Evolutionary conservation across 106 monocot species (phyloP), one percentile per base, ranked within the genome.

Genomic region (Triglochin maritima): DNA sequence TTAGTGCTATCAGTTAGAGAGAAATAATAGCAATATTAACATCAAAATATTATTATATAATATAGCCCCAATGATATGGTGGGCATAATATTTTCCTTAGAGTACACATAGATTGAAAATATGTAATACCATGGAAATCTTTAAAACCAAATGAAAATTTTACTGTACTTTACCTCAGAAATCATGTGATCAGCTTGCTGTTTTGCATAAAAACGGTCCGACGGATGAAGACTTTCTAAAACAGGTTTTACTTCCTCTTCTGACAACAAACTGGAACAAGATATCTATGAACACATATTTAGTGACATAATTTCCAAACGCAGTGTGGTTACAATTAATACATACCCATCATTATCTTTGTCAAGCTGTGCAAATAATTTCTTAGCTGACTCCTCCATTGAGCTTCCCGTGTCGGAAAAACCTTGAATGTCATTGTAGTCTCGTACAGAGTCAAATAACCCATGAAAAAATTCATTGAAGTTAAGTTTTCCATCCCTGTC

Each of bases 401-500:
- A 72, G 7, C 76, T 55, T 76, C 78, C 76, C 44, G 83, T 74
- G 57, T 74, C 73, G 7, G 69, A 71, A 65, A 50, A 47, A 64
- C 81, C 72, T 29, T 61, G 46, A 44, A 14, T 68, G 67, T 79
- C 81, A 73, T 84, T 79, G 74, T 79, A 68, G 72, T 86, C 84
- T 42, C 68, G 63, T 75, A 98, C 56, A 3, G 83, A 75, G 53
- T 98, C 92, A 78, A 89, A 89, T 41, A 98, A 71, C 49, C 88
- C 88, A 74, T 59, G 50, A 57, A 92, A 81, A 73, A 68, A 98
- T 74, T 92, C 98, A 79, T 89, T 71, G 55, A 98, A 92, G 67
- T 79, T 78, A 13, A 92, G 86, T 64, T 89, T 98, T 44, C 98
- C 92, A 79, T 92, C 92, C 74, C 72, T 80, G 62, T 92, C 86